These are phyloP conservation scores for Silybum marianum DNA, from an alignment of 129 eudicot species.

Conservation along the genomic window DNA sequence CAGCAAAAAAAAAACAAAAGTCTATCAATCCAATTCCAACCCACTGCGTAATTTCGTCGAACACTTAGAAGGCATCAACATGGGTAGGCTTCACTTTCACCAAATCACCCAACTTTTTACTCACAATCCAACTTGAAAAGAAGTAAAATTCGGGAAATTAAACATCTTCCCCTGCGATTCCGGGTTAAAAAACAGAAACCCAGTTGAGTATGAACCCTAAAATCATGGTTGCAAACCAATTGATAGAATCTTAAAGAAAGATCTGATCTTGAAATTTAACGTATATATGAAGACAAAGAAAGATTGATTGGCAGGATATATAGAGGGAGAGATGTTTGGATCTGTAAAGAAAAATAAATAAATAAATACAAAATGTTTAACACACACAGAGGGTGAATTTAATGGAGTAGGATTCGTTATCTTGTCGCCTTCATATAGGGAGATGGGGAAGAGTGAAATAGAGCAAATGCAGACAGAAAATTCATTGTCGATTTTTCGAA, in stretches of 20 bases:
- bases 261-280: conserved; percentile 38
- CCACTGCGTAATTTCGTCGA: conserved; percentile 32
- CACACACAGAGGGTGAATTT: background rate
- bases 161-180: background rate
- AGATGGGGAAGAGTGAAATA: conserved; percentile 11
- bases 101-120: background rate
- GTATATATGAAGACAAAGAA: conserved; percentile 23
- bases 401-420: conserved; percentile 42
- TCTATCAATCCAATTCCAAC: background rate
- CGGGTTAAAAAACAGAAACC: conserved; percentile 10
- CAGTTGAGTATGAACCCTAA: conserved; percentile 26
- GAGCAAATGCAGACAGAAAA: conserved; percentile 6
- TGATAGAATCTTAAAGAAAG: conserved; percentile 28
- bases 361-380: conserved; percentile 17
- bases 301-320: background rate
- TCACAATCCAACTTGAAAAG: conserved; percentile 5
- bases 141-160: background rate
- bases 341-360: conserved; percentile 7
- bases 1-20: conserved; percentile 3
- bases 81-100: background rate
- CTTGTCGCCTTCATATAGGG: conserved; percentile 41
- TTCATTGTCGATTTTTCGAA: conserved; percentile 4
- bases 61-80: conserved; percentile 20
- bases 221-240: conserved; percentile 14
- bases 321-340: conserved; percentile 18